These are phyloP conservation scores for Mycena vitilis DNA, from an alignment of 768 basidiomycete genomes.

Conservation along the genomic window DNA sequence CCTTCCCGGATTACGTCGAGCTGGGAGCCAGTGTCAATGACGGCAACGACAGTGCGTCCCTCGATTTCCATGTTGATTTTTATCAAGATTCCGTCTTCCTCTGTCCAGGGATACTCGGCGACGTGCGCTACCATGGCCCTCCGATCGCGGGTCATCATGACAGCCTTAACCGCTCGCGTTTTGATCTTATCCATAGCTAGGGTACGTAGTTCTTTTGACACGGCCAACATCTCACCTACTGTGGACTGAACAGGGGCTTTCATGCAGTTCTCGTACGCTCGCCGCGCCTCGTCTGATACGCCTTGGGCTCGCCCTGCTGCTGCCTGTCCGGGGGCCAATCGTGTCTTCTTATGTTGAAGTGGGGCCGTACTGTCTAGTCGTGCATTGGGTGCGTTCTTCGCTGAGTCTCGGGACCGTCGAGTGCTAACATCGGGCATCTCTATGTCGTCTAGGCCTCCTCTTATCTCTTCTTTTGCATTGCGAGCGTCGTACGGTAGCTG, in stretches of 20 bases:
- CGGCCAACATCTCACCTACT: not conserved
- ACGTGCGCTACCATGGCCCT: conserved; percentile 1
- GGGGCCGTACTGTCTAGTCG: not conserved
- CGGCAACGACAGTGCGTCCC: not conserved
- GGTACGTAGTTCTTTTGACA: conserved; percentile 8
- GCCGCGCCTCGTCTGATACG: not conserved
- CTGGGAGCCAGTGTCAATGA: conserved; percentile 7
- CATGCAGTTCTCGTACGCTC: not conserved
- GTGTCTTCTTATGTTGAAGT: not conserved
- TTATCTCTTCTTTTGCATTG: too few relatives aligned
- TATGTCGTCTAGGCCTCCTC: too few relatives aligned
- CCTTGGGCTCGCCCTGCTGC: not conserved
- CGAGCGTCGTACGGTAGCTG: too few relatives aligned
- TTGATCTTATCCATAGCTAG: not conserved
- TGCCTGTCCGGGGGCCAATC: not conserved
- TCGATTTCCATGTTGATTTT: conserved; percentile 4
- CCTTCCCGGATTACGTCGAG: conserved; percentile 1
- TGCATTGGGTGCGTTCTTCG: not conserved
- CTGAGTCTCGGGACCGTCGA: too few relatives aligned
- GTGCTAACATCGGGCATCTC: not conserved
- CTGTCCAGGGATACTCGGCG: conserved; percentile 8
- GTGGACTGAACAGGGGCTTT: not conserved
- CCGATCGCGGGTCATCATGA: not conserved
- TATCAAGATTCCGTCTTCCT: conserved; percentile 4
- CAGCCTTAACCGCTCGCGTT: not conserved